Conservation (phyloP, 768 basidiomycete species). For the Lactarius hengduanensis region DNA sequence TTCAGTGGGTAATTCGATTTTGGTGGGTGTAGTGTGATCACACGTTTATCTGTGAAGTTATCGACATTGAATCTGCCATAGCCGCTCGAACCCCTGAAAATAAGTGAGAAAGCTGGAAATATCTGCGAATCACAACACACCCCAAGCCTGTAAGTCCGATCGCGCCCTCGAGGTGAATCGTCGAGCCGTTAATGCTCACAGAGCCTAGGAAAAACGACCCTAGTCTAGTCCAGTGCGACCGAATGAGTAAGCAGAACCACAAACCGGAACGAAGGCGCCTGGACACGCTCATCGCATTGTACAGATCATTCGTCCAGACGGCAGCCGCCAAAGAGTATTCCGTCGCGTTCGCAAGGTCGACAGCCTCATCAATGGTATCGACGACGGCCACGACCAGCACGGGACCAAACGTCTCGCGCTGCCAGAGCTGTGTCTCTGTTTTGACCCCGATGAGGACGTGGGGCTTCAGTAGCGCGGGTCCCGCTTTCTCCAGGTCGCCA, state of each 20-base stretch:
- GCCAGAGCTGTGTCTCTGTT: constrained; percentile 52
- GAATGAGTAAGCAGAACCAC: neutral
- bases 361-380: constrained; percentile 52
- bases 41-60: constrained; percentile 48
- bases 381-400: constrained; percentile 48
- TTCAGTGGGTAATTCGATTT: constrained; percentile 11
- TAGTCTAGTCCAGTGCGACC: neutral
- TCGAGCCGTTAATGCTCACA: constrained; percentile 55
- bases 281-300: constrained; percentile 46
- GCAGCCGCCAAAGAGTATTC: constrained; percentile 52
- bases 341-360: constrained; percentile 54
- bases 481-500: constrained; percentile 43
- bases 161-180: constrained; percentile 45
- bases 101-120: neutral
- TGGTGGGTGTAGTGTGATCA: constrained; percentile 44
- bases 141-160: constrained; percentile 45
- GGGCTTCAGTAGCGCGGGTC: constrained; percentile 45
- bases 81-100: constrained; percentile 38
- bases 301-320: constrained; percentile 52
- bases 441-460: constrained; percentile 50
- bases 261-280: constrained; percentile 47
- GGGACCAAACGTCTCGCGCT: constrained; percentile 62
- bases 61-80: constrained; percentile 55
- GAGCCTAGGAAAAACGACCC: constrained; percentile 40
- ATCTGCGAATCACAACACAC: constrained; percentile 35